A percentile compares a stretch with the other conserved stretches of the same genome.
Evolutionary conservation across 768 basidiomycete species (phyloP).

Genomic region (Lactarius deliciosus): DNA sequence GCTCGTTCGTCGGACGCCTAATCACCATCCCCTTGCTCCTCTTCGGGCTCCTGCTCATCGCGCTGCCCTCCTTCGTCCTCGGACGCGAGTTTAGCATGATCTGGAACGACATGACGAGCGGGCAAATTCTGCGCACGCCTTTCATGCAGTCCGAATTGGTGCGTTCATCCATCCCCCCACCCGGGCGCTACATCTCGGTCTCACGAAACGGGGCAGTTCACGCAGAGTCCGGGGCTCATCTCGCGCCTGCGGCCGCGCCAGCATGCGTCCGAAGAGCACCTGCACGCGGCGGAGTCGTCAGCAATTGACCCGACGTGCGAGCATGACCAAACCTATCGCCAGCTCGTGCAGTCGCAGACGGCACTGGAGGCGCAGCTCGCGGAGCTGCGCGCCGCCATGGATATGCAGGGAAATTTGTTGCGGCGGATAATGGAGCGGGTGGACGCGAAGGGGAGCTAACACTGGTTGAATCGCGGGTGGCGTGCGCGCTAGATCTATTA

Average conservation of each 20-base stretch:
- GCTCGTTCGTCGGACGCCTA: conserved; percentile 82
- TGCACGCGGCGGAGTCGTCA: not conserved
- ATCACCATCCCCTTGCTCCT: conserved; percentile 84
- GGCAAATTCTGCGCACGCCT: conserved; percentile 1
- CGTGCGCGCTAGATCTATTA: not conserved
- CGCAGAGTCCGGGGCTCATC: conserved; percentile 13
- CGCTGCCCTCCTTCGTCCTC: conserved; percentile 87
- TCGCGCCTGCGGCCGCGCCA: not conserved
- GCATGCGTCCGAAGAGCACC: not conserved
- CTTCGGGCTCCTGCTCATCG: conserved; percentile 86
- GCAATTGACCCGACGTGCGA: not conserved
- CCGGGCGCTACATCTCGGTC: not conserved
- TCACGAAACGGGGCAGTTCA: not conserved
- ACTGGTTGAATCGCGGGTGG: not conserved
- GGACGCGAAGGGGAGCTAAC: conserved; percentile 17
- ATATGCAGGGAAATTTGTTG: conserved; percentile 58
- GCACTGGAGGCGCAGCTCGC: conserved; percentile 65
- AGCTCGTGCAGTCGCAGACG: conserved; percentile 64
- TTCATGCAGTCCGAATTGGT: conserved; percentile 6
- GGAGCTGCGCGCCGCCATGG: conserved; percentile 54
- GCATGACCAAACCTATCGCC: conserved; percentile 55
- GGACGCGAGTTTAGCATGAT: conserved; percentile 89
- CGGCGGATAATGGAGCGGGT: conserved; percentile 32
- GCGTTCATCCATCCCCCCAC: not conserved
- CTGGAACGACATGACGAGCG: conserved; percentile 76